phyloP scores from a whole-genome alignment of 78 protist species.

The Bigelowiella natans region DNA sequence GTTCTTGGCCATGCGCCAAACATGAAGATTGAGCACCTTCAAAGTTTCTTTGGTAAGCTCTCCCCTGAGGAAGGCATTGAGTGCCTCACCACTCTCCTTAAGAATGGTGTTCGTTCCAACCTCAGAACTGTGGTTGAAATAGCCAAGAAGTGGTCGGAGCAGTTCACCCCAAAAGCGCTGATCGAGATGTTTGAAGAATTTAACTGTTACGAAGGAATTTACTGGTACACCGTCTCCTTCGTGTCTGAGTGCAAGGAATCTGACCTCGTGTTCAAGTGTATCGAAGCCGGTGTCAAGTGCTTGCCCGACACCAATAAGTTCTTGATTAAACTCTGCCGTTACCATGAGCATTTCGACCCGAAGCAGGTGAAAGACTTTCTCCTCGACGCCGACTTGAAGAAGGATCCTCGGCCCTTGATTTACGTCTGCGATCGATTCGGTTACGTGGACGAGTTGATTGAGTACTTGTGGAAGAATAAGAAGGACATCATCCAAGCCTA shows the following conservation, averaged over 20 bases:
- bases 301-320: slow-evolving; percentile 77
- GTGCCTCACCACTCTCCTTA: slow-evolving; percentile 72
- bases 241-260: slow-evolving; percentile 64
- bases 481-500: slow-evolving; percentile 82
- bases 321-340: slow-evolving; percentile 92
- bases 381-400: slow-evolving; percentile 74
- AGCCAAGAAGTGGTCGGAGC: slow-evolving; percentile 80
- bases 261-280: slow-evolving; percentile 91
- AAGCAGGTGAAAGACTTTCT: slow-evolving; percentile 82
- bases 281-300: slow-evolving; percentile 65
- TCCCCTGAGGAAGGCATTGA: slow-evolving; percentile 45
- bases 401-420: slow-evolving; percentile 91
- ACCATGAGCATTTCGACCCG: slow-evolving; percentile 76
- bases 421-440: slow-evolving; percentile 92
- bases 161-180: slow-evolving; percentile 57
- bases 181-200: slow-evolving; percentile 77
- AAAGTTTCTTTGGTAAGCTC: slow-evolving; percentile 72
- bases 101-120: slow-evolving; percentile 65
- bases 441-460: slow-evolving; percentile 89
- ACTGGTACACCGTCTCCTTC: slow-evolving; percentile 52
- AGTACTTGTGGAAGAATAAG: slow-evolving; percentile 56
- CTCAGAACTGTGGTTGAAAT: slow-evolving; percentile 74
- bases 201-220: slow-evolving; percentile 65
- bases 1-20: slow-evolving; percentile 59
- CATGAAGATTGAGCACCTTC: slow-evolving; percentile 65